Percentiles rank a stretch among this genome's conserved stretches.
phyloP scores from a whole-genome alignment of 108 stramenopile species.

The Thalassiosira profunda region DNA sequence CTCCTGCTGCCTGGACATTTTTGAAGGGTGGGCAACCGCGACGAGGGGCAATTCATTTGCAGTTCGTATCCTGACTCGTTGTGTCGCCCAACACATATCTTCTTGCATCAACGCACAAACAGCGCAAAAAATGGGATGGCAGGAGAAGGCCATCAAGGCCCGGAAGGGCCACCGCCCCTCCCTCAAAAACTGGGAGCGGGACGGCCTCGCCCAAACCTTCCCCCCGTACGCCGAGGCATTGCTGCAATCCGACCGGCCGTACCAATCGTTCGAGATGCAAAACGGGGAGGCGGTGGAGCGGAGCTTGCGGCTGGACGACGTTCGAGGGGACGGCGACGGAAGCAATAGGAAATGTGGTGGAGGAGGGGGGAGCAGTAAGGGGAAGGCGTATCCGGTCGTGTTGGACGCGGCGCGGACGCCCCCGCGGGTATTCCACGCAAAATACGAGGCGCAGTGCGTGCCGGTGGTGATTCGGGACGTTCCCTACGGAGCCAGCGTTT shows the following conservation, averaged over 20 bases:
- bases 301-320: background rate
- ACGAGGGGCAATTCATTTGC: too few relatives aligned
- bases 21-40: too few relatives aligned
- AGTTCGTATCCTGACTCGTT: too few relatives aligned
- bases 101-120: too few relatives aligned
- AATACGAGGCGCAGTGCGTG: conserved; percentile 61
- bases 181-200: conserved; percentile 79
- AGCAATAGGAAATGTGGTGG: background rate
- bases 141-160: conserved; percentile 58
- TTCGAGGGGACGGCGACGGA: too few relatives aligned
- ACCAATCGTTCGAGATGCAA: conserved; percentile 14
- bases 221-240: conserved; percentile 54
- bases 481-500: conserved; percentile 45
- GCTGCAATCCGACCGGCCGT: conserved; percentile 14
- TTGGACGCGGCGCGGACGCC: conserved; percentile 63
- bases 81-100: too few relatives aligned
- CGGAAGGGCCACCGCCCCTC: conserved; percentile 71
- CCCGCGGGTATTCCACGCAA: conserved; percentile 58
- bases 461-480: conserved; percentile 79
- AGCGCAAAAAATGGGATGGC: conserved; percentile 63
- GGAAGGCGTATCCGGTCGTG: conserved; percentile 47
- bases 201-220: conserved; percentile 66
- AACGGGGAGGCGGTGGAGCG: background rate
- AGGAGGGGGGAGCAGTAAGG: background rate
- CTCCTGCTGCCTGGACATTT: too few relatives aligned